Evolutionary conservation across 1,284 basidiomycete genomes (phyloP).

Genomic region (Irpex sp.): DNA sequence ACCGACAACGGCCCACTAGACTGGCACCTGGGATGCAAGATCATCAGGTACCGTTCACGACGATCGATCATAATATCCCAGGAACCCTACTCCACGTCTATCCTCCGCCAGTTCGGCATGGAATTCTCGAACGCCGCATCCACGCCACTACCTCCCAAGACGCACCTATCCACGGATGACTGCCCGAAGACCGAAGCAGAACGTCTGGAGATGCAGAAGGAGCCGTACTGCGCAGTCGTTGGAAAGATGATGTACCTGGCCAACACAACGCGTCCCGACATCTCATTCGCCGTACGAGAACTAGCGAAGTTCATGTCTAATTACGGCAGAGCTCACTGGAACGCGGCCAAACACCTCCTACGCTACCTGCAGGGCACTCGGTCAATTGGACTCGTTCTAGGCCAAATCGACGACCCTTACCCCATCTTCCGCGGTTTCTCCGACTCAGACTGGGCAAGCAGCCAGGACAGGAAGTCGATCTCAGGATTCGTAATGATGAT

Average conservation of each 20-base stretch:
- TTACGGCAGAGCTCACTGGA: constrained; percentile 23
- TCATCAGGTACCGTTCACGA: constrained; percentile 22
- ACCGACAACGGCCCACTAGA: constrained; percentile 28
- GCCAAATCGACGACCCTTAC: constrained; percentile 10
- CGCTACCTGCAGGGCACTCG: constrained; percentile 24
- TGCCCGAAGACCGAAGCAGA: constrained; percentile 11
- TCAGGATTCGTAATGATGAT: constrained; percentile 22
- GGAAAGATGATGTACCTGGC: constrained; percentile 27
- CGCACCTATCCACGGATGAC: background rate
- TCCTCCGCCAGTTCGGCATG: constrained; percentile 26
- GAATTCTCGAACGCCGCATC: constrained; percentile 8
- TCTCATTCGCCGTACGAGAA: constrained; percentile 24
- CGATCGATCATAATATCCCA: constrained; percentile 29
- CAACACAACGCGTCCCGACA: constrained; percentile 26
- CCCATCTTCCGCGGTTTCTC: constrained; percentile 9
- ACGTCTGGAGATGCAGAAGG: constrained; percentile 6
- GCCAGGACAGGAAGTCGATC: constrained; percentile 13
- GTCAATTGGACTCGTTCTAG: background rate
- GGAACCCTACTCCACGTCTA: constrained; percentile 23
- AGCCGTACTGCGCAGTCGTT: constrained; percentile 20
- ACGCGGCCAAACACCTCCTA: constrained; percentile 24
- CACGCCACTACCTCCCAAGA: constrained; percentile 12
- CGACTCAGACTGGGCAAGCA: constrained; percentile 20
- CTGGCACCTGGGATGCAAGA: constrained; percentile 32
- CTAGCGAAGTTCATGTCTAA: constrained; percentile 24